Evolutionary conservation across 1,139 yeast genomes (phyloP).

Genomic region (Taiozyma sp.): DNA sequence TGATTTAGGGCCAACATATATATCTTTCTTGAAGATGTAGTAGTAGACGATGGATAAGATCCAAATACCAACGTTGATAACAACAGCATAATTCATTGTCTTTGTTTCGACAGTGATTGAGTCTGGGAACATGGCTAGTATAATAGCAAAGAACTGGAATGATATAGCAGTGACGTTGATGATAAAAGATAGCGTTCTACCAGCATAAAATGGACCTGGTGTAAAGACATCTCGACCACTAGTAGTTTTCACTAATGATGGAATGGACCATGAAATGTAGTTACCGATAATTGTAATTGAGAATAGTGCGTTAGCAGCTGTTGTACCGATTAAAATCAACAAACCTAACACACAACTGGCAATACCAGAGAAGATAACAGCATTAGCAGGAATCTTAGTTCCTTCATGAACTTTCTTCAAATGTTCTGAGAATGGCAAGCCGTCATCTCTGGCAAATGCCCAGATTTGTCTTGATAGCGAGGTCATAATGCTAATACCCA

Average conservation of each 20-base stretch:
- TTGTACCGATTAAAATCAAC: slow-evolving; percentile 45
- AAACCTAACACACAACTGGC: slow-evolving; percentile 44
- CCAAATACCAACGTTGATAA: slow-evolving; percentile 44
- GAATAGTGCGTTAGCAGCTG: slow-evolving; percentile 54
- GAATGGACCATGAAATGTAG: slow-evolving; percentile 50
- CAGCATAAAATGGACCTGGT: slow-evolving; percentile 68
- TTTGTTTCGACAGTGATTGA: slow-evolving; percentile 29
- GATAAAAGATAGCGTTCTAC: slow-evolving; percentile 39
- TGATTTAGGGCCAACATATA: slow-evolving; percentile 44
- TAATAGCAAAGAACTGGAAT: slow-evolving; percentile 35
- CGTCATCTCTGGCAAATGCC: slow-evolving; percentile 45
- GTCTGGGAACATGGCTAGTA: slow-evolving; percentile 42
- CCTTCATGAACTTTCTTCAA: slow-evolving; percentile 46
- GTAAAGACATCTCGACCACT: slow-evolving; percentile 40
- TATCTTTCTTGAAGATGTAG: slow-evolving; percentile 39
- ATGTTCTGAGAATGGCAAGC: slow-evolving; percentile 36
- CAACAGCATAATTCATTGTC: slow-evolving; percentile 56
- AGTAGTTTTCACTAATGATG: slow-evolving; percentile 41
- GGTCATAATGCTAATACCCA: slow-evolving; percentile 51
- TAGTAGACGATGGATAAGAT: slow-evolving; percentile 40
- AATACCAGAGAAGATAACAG: slow-evolving; percentile 44
- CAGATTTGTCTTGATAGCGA: slow-evolving; percentile 43
- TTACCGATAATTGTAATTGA: slow-evolving; percentile 49
- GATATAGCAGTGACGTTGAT: slow-evolving; percentile 33
- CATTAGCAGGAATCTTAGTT: slow-evolving; percentile 49